A percentile compares a stretch with the other conserved stretches of the same genome.
Conservation (phyloP, 805 yeast species). For the Teunomyces atbi region DNA sequence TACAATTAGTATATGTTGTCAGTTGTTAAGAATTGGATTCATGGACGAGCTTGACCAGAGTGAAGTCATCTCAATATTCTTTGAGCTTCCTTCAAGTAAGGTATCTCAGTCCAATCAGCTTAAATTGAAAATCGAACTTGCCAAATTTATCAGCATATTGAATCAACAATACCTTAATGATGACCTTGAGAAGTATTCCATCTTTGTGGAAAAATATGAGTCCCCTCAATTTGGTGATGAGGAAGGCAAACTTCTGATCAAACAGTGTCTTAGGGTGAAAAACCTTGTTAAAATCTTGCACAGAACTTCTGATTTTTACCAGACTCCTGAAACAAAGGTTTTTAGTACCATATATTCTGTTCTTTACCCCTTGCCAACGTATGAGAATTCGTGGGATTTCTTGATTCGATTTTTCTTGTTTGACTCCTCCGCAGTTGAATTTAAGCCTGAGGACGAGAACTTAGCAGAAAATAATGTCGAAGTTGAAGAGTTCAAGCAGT, state of each 20-base stretch:
- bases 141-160: conserved; percentile 50
- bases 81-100: conserved; percentile 31
- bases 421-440: conserved; percentile 41
- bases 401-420: conserved; percentile 41
- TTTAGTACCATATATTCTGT: conserved; percentile 24
- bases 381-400: conserved; percentile 34
- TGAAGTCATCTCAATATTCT: conserved; percentile 21
- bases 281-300: conserved; percentile 12
- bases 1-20: conserved; percentile 52
- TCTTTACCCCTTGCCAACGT: conserved; percentile 29
- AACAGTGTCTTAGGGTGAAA: conserved; percentile 21
- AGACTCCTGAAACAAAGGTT: conserved; percentile 9
- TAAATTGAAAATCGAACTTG: conserved; percentile 45
- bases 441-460: conserved; percentile 12
- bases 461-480: conserved; percentile 15
- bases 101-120: conserved; percentile 15
- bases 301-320: conserved; percentile 1
- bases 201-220: conserved; percentile 27
- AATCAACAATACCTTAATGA: conserved; percentile 41
- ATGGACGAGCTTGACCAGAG: conserved; percentile 54
- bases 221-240: conserved; percentile 23
- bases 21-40: conserved; percentile 58
- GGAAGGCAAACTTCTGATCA: conserved; percentile 17
- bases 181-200: conserved; percentile 31
- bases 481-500: conserved; percentile 28